A percentile compares a stretch with the other conserved stretches of the same genome.
These are phyloP conservation scores for Balakata baccata DNA, from an alignment of 345 rosid species.

Conservation along the genomic window DNA sequence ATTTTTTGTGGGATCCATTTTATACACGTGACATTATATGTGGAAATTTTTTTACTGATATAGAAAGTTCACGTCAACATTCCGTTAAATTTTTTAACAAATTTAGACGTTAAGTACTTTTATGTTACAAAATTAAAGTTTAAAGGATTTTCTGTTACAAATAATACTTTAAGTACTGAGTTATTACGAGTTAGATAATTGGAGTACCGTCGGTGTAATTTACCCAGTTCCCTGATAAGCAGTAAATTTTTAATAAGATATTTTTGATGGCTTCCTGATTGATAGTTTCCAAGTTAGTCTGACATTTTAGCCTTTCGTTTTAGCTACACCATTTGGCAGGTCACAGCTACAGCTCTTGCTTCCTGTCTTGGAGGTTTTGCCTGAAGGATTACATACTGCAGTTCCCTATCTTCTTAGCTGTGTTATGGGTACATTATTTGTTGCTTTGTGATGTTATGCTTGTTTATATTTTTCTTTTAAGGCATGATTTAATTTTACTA, in stretches of 20 bases:
- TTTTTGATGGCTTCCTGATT: slow-evolving; percentile 1
- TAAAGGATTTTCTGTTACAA: too few species aligned
- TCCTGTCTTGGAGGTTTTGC: slow-evolving; percentile 61
- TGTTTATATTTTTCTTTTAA: not conserved
- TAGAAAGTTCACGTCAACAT: too few species aligned
- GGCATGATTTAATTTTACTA: not conserved
- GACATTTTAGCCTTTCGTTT: slow-evolving; percentile 23
- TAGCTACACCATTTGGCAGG: slow-evolving; percentile 77
- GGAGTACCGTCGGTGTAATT: too few species aligned
- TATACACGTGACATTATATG: too few species aligned
- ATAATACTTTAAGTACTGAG: too few species aligned
- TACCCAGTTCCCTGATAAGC: slow-evolving; percentile 20
- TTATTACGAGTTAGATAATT: too few species aligned
- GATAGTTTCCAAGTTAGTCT: slow-evolving; percentile 15
- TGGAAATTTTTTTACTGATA: too few species aligned
- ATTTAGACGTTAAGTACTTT: too few species aligned
- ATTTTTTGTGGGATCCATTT: too few species aligned
- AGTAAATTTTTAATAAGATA: slow-evolving; percentile 12
- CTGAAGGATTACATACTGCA: slow-evolving; percentile 52
- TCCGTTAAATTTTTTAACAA: too few species aligned
- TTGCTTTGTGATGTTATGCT: slow-evolving; percentile 4
- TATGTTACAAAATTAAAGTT: too few species aligned
- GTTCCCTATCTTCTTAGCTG: slow-evolving; percentile 70
- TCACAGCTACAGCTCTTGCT: slow-evolving; percentile 71
- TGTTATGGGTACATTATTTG: slow-evolving; percentile 49